Percentiles rank a stretch among this genome's conserved stretches.
Evolutionary conservation across 805 yeast species (phyloP).

Genomic region (Suhomyces vadensis): DNA sequence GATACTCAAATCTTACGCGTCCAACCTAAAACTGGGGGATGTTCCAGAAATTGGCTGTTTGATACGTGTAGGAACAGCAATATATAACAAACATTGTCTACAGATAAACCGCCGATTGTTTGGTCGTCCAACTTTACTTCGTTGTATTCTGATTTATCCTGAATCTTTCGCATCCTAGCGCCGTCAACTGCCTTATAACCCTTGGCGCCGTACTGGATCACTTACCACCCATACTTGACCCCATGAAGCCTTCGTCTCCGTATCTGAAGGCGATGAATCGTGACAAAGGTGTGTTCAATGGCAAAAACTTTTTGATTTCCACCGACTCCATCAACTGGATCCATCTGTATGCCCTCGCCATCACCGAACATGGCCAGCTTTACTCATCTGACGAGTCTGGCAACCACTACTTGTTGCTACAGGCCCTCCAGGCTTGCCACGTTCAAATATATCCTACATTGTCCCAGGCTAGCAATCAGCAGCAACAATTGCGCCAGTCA

Average conservation of each 20-base stretch:
- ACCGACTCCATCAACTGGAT: slow-evolving; percentile 40
- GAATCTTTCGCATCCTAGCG: too few relatives aligned
- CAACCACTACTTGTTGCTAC: slow-evolving; percentile 31
- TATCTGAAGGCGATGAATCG: slow-evolving; percentile 33
- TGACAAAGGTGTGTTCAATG: slow-evolving; percentile 37
- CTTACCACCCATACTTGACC: neutral
- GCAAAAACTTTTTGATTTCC: slow-evolving; percentile 35
- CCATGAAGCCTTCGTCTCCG: slow-evolving; percentile 12
- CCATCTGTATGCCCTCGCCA: slow-evolving; percentile 27
- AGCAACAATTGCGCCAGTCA: slow-evolving; percentile 9
- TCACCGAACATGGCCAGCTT: slow-evolving; percentile 36
- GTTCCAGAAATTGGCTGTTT: too few relatives aligned
- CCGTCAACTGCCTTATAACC: too few relatives aligned
- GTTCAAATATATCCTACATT: slow-evolving; percentile 37
- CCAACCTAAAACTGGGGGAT: too few relatives aligned
- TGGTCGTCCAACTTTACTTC: too few relatives aligned
- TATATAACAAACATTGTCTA: too few relatives aligned
- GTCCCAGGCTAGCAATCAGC: slow-evolving; percentile 8
- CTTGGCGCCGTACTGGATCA: too few relatives aligned
- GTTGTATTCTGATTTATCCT: too few relatives aligned
- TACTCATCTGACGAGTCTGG: slow-evolving; percentile 33
- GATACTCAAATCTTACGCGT: too few relatives aligned
- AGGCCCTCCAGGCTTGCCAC: slow-evolving; percentile 40
- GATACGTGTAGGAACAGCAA: too few relatives aligned
- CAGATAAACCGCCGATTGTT: too few relatives aligned